Conservation (phyloP, 306 rosid genomes). For the Begonia peltatifolia region DNA sequence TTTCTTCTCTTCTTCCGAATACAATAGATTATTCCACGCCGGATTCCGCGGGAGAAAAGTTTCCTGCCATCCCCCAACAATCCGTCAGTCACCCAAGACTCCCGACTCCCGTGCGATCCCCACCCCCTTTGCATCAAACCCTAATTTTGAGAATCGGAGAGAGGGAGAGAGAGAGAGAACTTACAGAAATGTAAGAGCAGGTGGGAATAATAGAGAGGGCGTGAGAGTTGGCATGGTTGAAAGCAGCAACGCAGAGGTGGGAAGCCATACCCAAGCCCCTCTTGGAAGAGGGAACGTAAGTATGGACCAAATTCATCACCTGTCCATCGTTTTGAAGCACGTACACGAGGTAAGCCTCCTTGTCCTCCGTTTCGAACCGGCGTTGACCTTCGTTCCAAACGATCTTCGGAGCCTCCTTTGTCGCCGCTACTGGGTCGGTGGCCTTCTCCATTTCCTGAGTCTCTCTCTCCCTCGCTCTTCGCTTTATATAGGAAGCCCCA, state of each 20-base stretch:
- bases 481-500: no score
- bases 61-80: conserved; percentile 33
- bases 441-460: conserved; percentile 19
- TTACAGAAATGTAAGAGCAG: conserved; percentile 79
- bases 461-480: neutral
- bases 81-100: no score
- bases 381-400: conserved; percentile 39
- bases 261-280: conserved; percentile 81
- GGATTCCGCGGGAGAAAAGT: conserved; percentile 71
- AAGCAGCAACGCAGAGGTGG: conserved; percentile 66
- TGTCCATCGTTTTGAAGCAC: conserved; percentile 28
- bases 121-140: neutral
- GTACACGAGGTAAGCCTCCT: conserved; percentile 54
- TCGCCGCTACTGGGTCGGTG: conserved; percentile 9
- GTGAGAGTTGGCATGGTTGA: conserved; percentile 48
- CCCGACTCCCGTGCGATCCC: no score
- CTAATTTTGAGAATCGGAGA: neutral
- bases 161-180: conserved; percentile 6
- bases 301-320: conserved; percentile 68
- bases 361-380: conserved; percentile 78
- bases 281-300: conserved; percentile 74
- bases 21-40: conserved; percentile 45
- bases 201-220: conserved; percentile 54
- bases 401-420: conserved; percentile 27
- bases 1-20: conserved; percentile 25